Evolutionary conservation across 108 stramenopile species (phyloP).

Genomic region (Stephanodiscus minutulus): DNA sequence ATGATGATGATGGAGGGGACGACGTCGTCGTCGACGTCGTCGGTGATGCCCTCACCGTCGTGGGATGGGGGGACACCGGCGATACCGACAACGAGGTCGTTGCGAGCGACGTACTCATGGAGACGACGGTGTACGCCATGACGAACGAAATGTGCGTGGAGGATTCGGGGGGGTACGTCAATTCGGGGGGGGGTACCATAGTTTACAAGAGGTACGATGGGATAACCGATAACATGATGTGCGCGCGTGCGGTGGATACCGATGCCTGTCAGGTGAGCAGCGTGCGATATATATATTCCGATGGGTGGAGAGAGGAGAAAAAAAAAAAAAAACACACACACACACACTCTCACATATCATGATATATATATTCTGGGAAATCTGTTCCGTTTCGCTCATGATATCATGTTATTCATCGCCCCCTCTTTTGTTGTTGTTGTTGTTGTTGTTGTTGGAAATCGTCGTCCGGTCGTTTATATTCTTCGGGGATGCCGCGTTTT

Average conservation of each 20-base stretch:
- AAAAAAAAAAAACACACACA: too few species aligned
- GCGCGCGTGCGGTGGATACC: conserved; percentile 22
- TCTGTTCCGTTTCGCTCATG: too few species aligned
- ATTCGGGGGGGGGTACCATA: conserved; percentile 11
- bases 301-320: too few species aligned
- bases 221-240: conserved; percentile 43
- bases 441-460: too few species aligned
- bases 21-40: background rate
- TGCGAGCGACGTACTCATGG: conserved; percentile 22
- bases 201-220: conserved; percentile 19
- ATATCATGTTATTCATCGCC: too few species aligned
- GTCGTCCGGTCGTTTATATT: too few species aligned
- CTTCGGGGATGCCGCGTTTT: too few species aligned
- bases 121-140: conserved; percentile 29
- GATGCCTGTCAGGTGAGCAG: conserved; percentile 14
- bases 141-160: conserved; percentile 25
- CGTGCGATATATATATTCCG: too few species aligned
- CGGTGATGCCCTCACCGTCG: conserved; percentile 22
- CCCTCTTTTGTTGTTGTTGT: too few species aligned
- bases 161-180: conserved; percentile 11
- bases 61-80: conserved; percentile 50
- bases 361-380: too few species aligned
- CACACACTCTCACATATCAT: too few species aligned
- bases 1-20: conserved; percentile 10
- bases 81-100: background rate